Evolutionary conservation across 176 grass and related monocot species (phyloP).

Genomic region (Triticum monococcum): DNA sequence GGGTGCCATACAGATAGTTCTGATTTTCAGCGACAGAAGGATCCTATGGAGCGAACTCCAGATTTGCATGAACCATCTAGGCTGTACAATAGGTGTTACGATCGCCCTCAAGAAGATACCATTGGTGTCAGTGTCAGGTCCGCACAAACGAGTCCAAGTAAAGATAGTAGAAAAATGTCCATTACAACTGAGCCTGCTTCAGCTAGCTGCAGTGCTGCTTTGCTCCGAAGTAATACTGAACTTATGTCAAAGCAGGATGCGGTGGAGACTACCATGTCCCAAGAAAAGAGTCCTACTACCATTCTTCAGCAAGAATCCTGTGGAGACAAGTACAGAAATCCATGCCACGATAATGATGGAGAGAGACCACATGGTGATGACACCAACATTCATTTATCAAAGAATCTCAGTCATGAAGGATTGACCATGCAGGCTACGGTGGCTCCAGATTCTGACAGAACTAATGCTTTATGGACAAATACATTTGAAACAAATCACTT

Average conservation of each 20-base stretch:
- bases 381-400: slow-evolving; percentile 12
- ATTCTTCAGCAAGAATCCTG: slow-evolving; percentile 13
- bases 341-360: neutral
- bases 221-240: slow-evolving; percentile 2
- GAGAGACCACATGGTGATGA: neutral
- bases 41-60: neutral
- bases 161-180: slow-evolving; percentile 19
- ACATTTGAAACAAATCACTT: neutral
- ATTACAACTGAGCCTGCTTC: slow-evolving; percentile 6
- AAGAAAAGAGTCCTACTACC: slow-evolving; percentile 1
- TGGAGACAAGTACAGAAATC: slow-evolving; percentile 15
- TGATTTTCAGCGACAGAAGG: slow-evolving; percentile 29
- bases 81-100: neutral
- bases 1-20: slow-evolving; percentile 3
- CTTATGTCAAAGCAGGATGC: neutral
- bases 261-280: neutral
- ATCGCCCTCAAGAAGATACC: slow-evolving; percentile 15
- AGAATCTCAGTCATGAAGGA: slow-evolving; percentile 20
- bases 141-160: slow-evolving; percentile 3
- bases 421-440: neutral
- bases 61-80: slow-evolving; percentile 17
- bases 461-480: slow-evolving; percentile 13
- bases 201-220: slow-evolving; percentile 14
- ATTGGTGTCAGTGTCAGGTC: neutral
- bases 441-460: neutral